These are phyloP conservation scores for Lepiota subincarnata DNA, from an alignment of 768 basidiomycete genomes.

Conservation along the genomic window DNA sequence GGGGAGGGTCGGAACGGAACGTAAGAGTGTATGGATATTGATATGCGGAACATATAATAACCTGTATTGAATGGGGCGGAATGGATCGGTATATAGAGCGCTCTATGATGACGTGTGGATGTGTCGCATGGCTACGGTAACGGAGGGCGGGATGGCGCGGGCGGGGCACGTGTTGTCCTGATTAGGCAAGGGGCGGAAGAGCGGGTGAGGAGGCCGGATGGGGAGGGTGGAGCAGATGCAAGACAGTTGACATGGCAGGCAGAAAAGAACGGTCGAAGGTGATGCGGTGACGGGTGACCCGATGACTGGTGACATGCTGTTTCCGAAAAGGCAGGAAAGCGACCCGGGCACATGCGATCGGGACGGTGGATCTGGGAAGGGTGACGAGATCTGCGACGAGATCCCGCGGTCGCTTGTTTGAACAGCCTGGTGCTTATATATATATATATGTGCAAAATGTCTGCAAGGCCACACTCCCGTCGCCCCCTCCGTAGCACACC, in stretches of 20 bases:
- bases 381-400: conserved; percentile 4
- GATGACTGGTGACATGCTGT: not conserved
- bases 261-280: not conserved
- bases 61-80: not conserved
- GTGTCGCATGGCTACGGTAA: not conserved
- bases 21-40: not conserved
- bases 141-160: not conserved
- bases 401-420: conserved; percentile 7
- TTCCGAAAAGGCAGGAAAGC: conserved; percentile 9
- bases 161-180: conserved; percentile 2
- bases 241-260: conserved; percentile 2
- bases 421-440: not conserved
- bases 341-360: not conserved
- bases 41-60: not conserved
- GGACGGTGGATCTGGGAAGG: conserved; percentile 9
- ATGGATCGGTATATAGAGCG: not conserved
- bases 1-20: not conserved
- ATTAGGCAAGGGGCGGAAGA: conserved; percentile 4
- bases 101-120: not conserved
- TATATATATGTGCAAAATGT: conserved; percentile 21
- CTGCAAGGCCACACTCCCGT: not conserved
- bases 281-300: not conserved
- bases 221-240: not conserved
- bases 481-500: conserved; percentile 7
- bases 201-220: not conserved